These are phyloP conservation scores for Penicillium paneum DNA, from an alignment of 2,329 filamentous ascomycete genomes.

Conservation along the genomic window DNA sequence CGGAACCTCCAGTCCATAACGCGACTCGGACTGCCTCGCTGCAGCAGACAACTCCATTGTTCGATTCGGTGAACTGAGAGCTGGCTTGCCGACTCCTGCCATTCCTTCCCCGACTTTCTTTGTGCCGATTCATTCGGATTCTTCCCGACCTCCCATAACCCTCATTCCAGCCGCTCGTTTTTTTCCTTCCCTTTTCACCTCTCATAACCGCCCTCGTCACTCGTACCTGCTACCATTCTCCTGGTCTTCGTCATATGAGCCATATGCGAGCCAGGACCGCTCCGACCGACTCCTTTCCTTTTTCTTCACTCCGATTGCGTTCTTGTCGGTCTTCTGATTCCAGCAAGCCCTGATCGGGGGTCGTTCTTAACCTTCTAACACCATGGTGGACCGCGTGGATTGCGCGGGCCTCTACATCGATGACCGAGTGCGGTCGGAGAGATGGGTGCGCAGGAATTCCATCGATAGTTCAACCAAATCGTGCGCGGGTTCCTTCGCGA, in stretches of 20 bases:
- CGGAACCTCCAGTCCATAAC: constrained; percentile 21
- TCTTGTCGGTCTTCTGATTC: constrained; percentile 10
- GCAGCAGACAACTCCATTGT: constrained; percentile 36
- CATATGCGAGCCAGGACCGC: constrained; percentile 29
- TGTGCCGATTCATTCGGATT: constrained; percentile 7
- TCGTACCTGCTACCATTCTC: constrained; percentile 13
- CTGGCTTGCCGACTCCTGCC: constrained; percentile 16
- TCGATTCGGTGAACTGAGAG: constrained; percentile 16
- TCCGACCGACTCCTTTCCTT: constrained; percentile 13
- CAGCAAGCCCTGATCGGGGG: constrained; percentile 18
- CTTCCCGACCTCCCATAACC: neutral
- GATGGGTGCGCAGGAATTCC: constrained; percentile 42
- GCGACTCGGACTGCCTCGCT: constrained; percentile 25
- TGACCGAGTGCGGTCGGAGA: constrained; percentile 43
- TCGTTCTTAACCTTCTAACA: constrained; percentile 16
- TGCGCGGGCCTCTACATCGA: constrained; percentile 48
- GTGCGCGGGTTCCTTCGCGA: constrained; percentile 25
- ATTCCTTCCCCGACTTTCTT: constrained; percentile 15
- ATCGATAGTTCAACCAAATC: constrained; percentile 26
- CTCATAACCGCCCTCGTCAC: constrained; percentile 5
- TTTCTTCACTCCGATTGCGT: constrained; percentile 12
- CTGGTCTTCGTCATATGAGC: constrained; percentile 13
- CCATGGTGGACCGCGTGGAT: constrained; percentile 44
- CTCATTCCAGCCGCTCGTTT: constrained; percentile 3
- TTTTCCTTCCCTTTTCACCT: neutral